Evolutionary conservation across 2,329 filamentous ascomycete genomes (phyloP), one percentile per base, ranked within the genome.

Genomic region (Trichoderma breve): DNA sequence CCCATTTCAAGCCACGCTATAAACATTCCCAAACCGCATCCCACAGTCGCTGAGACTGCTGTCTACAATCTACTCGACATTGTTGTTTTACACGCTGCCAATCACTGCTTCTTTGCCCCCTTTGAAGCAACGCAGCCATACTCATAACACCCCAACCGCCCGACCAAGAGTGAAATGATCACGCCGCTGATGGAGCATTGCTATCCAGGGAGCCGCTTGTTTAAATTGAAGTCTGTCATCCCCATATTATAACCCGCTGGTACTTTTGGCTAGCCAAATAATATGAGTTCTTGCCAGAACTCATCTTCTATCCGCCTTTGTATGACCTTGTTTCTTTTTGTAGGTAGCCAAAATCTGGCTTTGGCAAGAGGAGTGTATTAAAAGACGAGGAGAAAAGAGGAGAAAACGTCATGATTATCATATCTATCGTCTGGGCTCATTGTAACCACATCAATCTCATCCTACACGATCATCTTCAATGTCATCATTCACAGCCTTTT

Each of bases 21-120:
- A 53, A 24, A 12, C 39, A 51, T 34, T 53, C 43, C 32, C 30
- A 32, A 32, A 3, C 2, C 32, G 32, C 51, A 57, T 5, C 15
- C 0, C 51, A 36, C 8, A 57, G 55, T 57, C 64, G 32, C 47
- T 58, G 64, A 67, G 47, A 67, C 64, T 58, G 51, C 64, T 39
- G 24, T 67, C 64, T 67, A 58, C 64, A 67, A 43, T 67, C 64
- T 67, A 67, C 51, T 58, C n/a, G 34, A 28, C 21, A 34, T 70
- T 9, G 9, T 18, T n/a, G 24, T 24, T 18, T 14, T 30, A 28
- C 26, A 51, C 43, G 18, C 21, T 26, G 11, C 5, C 12, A 28
- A 34, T 7, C 47, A 53, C 21, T 36, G 4, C 34, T 4, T 60
- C 34, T 63, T 58, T 11, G 15, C 26, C 51, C 47, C 28, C 4